phyloP scores from a whole-genome alignment of 139 green algal genomes.

The Volvox africanus region DNA sequence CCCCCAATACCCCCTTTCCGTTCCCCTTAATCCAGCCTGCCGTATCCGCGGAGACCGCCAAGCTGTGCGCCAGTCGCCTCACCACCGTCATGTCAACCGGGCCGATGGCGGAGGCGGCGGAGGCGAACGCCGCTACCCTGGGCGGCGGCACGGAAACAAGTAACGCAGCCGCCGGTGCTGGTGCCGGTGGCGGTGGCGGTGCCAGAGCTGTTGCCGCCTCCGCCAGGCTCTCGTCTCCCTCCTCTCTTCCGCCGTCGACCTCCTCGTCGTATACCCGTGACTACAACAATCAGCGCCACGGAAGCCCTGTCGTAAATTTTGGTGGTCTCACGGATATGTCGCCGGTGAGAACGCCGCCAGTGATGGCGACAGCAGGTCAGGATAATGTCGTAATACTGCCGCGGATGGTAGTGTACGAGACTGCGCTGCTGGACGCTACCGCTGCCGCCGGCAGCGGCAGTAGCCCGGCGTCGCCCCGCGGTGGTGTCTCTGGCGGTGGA shows the following conservation, averaged over 20 bases:
- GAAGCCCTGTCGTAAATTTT: background rate
- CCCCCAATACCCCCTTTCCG: no score
- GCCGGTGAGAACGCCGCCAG: background rate
- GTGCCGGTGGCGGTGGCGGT: background rate
- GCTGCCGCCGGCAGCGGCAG: background rate
- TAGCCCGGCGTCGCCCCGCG: background rate
- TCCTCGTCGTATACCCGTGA: background rate
- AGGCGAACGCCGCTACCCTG: background rate
- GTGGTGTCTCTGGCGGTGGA: background rate
- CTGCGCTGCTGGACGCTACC: background rate
- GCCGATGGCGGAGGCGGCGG: background rate
- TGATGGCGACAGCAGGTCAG: background rate
- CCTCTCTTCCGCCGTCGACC: background rate
- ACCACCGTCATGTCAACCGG: slow-evolving; percentile 26
- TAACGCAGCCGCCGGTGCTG: background rate
- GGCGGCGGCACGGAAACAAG: background rate
- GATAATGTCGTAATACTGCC: slow-evolving; percentile 45
- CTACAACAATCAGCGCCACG: background rate
- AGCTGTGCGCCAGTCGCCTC: background rate
- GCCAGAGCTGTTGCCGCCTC: background rate
- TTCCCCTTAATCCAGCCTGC: slow-evolving; percentile 5
- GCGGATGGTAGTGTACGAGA: slow-evolving; percentile 29
- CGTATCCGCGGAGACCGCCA: background rate
- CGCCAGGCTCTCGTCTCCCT: background rate
- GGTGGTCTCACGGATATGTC: background rate